A percentile compares a stretch with the other conserved stretches of the same genome.
phyloP scores from a whole-genome alignment of 495 filamentous ascomycete species.

The Xylaria bambusicola region DNA sequence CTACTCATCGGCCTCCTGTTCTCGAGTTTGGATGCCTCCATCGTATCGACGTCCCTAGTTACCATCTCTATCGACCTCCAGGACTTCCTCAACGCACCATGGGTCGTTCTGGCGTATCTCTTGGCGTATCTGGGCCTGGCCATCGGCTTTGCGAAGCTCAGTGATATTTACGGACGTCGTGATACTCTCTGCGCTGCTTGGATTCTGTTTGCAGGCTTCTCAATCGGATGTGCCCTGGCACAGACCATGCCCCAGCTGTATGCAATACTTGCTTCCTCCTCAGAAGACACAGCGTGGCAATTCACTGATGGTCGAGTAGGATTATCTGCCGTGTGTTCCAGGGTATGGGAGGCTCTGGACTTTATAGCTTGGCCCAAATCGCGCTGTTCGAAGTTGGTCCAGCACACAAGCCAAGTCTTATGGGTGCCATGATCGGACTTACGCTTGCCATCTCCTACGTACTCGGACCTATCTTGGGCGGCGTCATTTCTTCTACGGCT shows the following conservation, averaged over 20 bases:
- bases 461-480: slow-evolving; percentile 69
- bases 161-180: slow-evolving; percentile 61
- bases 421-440: slow-evolving; percentile 46
- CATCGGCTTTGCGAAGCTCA: slow-evolving; percentile 60
- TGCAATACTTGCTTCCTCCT: slow-evolving; percentile 14
- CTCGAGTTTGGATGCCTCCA: slow-evolving; percentile 63
- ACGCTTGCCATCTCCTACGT: slow-evolving; percentile 49
- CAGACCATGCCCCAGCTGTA: slow-evolving; percentile 56
- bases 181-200: slow-evolving; percentile 50
- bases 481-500: slow-evolving; percentile 62
- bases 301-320: slow-evolving; percentile 31
- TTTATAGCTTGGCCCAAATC: slow-evolving; percentile 59
- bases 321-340: slow-evolving; percentile 63
- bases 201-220: slow-evolving; percentile 56
- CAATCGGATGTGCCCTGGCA: slow-evolving; percentile 57
- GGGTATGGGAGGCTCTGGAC: slow-evolving; percentile 61
- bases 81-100: slow-evolving; percentile 55
- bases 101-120: slow-evolving; percentile 62
- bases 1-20: slow-evolving; percentile 59
- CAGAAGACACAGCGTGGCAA: not conserved
- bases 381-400: slow-evolving; percentile 58
- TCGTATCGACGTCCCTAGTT: slow-evolving; percentile 64
- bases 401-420: slow-evolving; percentile 45
- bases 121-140: slow-evolving; percentile 63
- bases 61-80: slow-evolving; percentile 57